Conservation (phyloP, 1,139 yeast genomes). For the Wickerhamiella pararugosa region DNA sequence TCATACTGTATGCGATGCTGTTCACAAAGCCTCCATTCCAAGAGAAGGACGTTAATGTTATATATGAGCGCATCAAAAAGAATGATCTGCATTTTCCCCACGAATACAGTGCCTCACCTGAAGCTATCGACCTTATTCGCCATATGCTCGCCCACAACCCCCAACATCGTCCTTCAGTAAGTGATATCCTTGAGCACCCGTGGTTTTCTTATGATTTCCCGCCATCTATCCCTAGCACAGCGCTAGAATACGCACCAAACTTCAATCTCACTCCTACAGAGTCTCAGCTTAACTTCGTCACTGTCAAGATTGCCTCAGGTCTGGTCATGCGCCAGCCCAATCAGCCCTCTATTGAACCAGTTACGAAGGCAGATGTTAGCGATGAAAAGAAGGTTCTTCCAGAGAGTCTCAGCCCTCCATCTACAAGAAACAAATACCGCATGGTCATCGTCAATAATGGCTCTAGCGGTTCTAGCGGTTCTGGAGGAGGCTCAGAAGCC, state of each 20-base stretch:
- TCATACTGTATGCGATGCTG: conserved; percentile 82
- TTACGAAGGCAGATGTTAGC: conserved; percentile 52
- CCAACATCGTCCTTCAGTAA: conserved; percentile 60
- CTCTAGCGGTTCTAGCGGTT: conserved; percentile 11
- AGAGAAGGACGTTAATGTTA: conserved; percentile 84
- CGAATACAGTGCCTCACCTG: conserved; percentile 46
- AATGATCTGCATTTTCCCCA: conserved; percentile 73
- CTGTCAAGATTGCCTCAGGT: conserved; percentile 27
- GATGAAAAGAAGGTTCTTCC: conserved; percentile 57
- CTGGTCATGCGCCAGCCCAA: conserved; percentile 29
- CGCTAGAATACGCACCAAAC: conserved; percentile 48
- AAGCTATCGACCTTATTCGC: conserved; percentile 43
- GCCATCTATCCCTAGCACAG: conserved; percentile 43
- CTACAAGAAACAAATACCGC: conserved; percentile 74
- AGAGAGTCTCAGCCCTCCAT: conserved; percentile 81
- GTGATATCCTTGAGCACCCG: conserved; percentile 63
- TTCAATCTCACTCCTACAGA: conserved; percentile 45
- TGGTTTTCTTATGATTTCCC: conserved; percentile 85
- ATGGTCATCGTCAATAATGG: conserved; percentile 30
- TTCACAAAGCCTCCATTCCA: conserved; percentile 96
- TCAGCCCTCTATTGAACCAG: conserved; percentile 29
- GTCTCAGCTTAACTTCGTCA: conserved; percentile 53
- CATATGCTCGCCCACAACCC: conserved; percentile 71
- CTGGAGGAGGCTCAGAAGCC: background rate
- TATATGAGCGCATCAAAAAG: conserved; percentile 77